A percentile compares a stretch with the other conserved stretches of the same genome.
These are phyloP conservation scores for Colletotrichum sp. DNA, from an alignment of 2,329 filamentous ascomycete genomes.

Conservation along the genomic window DNA sequence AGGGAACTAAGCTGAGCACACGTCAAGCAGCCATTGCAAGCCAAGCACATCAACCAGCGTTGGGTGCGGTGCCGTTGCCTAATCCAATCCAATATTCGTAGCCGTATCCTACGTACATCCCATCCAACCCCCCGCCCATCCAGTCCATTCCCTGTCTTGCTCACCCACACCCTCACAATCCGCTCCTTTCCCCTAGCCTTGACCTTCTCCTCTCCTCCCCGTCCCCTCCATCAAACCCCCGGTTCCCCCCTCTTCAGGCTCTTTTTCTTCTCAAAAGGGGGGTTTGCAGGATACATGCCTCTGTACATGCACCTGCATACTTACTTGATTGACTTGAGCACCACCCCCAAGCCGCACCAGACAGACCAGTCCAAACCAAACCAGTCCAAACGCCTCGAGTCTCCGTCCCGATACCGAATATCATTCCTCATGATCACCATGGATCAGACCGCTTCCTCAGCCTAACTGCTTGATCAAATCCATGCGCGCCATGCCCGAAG, in stretches of 20 bases:
- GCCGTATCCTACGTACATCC: background rate
- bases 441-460: slow-evolving; percentile 15
- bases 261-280: background rate
- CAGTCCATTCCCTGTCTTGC: slow-evolving; percentile 5
- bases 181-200: background rate
- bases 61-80: background rate
- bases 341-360: background rate
- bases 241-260: background rate
- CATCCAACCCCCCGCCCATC: background rate
- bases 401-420: background rate
- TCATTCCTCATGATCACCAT: background rate
- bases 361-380: background rate
- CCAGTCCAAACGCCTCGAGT: slow-evolving; percentile 9
- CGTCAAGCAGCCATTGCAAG: background rate
- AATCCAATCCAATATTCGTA: background rate
- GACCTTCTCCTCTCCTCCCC: background rate
- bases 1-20: background rate
- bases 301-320: background rate
- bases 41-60: background rate
- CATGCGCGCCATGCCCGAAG: slow-evolving; percentile 16
- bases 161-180: background rate
- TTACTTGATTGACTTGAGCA: background rate
- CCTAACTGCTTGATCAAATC: background rate
- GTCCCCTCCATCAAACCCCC: background rate
- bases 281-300: background rate